Percentiles rank a stretch among this genome's conserved stretches.
Conservation (phyloP, 129 eudicot genomes). For the Daucus carota region DNA sequence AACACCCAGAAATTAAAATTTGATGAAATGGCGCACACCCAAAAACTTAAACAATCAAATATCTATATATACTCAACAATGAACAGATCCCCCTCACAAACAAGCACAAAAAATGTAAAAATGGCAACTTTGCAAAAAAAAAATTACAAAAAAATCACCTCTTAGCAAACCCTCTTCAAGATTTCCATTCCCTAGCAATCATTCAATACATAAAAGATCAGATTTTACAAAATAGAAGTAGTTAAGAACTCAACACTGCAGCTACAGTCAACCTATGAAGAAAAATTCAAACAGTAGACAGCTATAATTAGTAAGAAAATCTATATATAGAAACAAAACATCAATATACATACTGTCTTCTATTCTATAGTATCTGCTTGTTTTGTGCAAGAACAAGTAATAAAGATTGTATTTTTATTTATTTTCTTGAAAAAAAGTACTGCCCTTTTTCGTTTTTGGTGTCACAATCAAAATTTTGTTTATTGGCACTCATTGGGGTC, state of each 20-base stretch:
- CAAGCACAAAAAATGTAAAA: slow-evolving; percentile 8
- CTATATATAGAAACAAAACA: not conserved
- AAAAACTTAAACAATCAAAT: not conserved
- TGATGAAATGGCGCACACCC: not conserved
- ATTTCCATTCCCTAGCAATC: slow-evolving; percentile 14
- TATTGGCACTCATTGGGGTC: slow-evolving; percentile 8
- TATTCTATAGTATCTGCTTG: slow-evolving; percentile 1
- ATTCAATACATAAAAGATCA: not conserved
- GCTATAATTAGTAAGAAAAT: slow-evolving; percentile 6
- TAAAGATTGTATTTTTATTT: not conserved
- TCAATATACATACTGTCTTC: not conserved
- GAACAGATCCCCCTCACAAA: not conserved
- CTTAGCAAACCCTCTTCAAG: slow-evolving; percentile 13
- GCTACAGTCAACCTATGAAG: not conserved
- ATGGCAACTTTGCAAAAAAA: slow-evolving; percentile 8
- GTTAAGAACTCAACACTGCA: not conserved
- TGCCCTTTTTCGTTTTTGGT: slow-evolving; percentile 17
- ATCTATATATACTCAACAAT: not conserved
- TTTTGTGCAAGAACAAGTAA: not conserved
- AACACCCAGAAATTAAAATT: not conserved
- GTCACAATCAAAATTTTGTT: slow-evolving; percentile 18
- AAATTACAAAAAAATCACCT: slow-evolving; percentile 6
- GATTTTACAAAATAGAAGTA: not conserved
- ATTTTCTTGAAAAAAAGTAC: slow-evolving; percentile 4
- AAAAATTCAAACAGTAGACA: not conserved